Evolutionary conservation across 2,329 filamentous ascomycete genomes (phyloP).

Genomic region (Aureobasidium sp.): DNA sequence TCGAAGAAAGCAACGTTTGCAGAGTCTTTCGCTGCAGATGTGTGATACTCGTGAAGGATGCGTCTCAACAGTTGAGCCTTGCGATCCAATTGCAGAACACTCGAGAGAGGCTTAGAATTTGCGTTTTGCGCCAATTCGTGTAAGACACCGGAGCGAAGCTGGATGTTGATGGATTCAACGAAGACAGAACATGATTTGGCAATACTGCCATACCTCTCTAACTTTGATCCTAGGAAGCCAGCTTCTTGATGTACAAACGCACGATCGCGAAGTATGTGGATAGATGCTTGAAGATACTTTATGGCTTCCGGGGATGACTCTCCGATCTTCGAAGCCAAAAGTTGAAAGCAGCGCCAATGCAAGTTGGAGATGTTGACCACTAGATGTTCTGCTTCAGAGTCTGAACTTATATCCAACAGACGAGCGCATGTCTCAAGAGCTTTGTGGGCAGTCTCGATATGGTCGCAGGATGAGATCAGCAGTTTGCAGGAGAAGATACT

Average conservation of each 20-base stretch:
- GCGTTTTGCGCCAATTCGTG: neutral
- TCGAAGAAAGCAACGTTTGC: slow-evolving; percentile 25
- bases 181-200: neutral
- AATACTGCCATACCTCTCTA: slow-evolving; percentile 58
- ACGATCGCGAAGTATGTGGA: slow-evolving; percentile 54
- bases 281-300: slow-evolving; percentile 29
- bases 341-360: slow-evolving; percentile 52
- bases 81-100: neutral
- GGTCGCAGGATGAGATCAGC: neutral
- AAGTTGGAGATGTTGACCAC: slow-evolving; percentile 61
- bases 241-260: slow-evolving; percentile 50
- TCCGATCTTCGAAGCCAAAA: neutral
- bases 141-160: neutral
- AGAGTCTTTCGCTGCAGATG: neutral
- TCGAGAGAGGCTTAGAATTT: neutral
- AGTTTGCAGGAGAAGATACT: neutral
- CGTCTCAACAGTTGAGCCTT: neutral
- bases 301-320: neutral
- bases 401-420: neutral
- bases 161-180: neutral
- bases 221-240: slow-evolving; percentile 55
- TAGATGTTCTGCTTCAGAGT: neutral
- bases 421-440: neutral
- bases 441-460: neutral
- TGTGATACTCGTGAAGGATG: neutral